These are phyloP conservation scores for Graphiopsis chlorocephala DNA, from an alignment of 2,329 filamentous ascomycete species.

Conservation along the genomic window DNA sequence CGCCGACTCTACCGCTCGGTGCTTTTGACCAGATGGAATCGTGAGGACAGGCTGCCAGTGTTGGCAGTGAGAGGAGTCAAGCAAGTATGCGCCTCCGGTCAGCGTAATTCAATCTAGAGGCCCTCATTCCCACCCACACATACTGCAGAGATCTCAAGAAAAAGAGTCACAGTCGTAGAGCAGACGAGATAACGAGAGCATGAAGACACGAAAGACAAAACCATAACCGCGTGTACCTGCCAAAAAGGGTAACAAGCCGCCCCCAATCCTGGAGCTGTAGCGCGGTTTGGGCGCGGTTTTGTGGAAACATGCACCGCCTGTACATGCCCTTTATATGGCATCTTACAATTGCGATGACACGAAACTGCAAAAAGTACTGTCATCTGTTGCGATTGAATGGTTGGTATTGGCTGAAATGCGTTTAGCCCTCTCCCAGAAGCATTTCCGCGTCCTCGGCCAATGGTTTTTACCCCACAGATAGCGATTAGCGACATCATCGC, in stretches of 20 bases:
- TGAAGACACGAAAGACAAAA: neutral
- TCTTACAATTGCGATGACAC: constrained; percentile 10
- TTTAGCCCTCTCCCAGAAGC: neutral
- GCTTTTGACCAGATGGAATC: too few species aligned
- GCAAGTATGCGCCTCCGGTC: neutral
- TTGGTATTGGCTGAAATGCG: neutral
- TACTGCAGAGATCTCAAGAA: neutral
- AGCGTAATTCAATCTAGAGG: neutral
- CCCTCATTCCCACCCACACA: neutral
- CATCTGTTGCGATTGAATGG: neutral
- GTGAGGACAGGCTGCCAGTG: neutral
- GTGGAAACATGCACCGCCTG: constrained; percentile 4
- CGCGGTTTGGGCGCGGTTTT: neutral
- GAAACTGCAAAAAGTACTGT: neutral
- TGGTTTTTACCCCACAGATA: constrained; percentile 11
- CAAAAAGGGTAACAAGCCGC: neutral
- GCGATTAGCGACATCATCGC: constrained; percentile 8
- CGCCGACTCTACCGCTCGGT: neutral
- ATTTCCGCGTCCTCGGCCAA: constrained; percentile 1
- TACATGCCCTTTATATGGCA: constrained; percentile 7
- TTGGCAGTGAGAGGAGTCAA: neutral
- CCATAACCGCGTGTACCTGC: constrained; percentile 6
- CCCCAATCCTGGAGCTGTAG: constrained; percentile 8
- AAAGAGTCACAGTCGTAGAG: neutral
- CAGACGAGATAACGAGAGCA: neutral